Evolutionary conservation across 495 filamentous ascomycete genomes (phyloP).

Genomic region (Lophiostoma macrostomum): DNA sequence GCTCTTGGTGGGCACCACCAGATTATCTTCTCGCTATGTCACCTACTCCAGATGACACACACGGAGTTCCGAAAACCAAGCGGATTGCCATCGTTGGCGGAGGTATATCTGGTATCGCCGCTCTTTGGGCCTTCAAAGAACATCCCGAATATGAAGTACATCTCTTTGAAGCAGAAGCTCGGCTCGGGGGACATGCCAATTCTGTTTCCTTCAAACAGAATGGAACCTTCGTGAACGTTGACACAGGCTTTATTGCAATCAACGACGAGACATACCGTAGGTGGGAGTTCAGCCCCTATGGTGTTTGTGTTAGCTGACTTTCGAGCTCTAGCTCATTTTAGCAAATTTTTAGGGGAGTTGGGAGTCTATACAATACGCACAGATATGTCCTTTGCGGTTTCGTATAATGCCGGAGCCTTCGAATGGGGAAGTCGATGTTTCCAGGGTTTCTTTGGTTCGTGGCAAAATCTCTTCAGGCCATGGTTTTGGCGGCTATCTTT

Average conservation of each 20-base stretch:
- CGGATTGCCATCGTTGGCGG: neutral
- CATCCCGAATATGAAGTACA: neutral
- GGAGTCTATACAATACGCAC: neutral
- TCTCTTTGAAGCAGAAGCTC: neutral
- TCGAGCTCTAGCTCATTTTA: neutral
- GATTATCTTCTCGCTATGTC: no score
- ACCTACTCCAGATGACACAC: no score
- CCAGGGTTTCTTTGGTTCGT: neutral
- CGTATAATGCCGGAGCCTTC: neutral
- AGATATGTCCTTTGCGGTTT: slow-evolving; percentile 1
- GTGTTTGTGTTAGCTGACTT: neutral
- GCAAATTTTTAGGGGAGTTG: neutral
- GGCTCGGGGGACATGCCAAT: neutral
- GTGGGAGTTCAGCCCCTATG: neutral
- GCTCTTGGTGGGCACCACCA: no score
- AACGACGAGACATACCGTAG: neutral
- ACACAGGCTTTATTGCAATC: neutral
- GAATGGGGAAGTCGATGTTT: neutral
- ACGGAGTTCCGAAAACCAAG: no score
- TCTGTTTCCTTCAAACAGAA: neutral
- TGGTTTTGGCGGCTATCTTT: no score
- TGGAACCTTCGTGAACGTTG: neutral
- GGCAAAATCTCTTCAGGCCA: no score
- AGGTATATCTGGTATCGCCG: neutral
- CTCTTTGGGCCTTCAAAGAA: neutral